Conservation (phyloP, 2,329 filamentous ascomycete genomes). For the Furcasterigmium furcatum region DNA sequence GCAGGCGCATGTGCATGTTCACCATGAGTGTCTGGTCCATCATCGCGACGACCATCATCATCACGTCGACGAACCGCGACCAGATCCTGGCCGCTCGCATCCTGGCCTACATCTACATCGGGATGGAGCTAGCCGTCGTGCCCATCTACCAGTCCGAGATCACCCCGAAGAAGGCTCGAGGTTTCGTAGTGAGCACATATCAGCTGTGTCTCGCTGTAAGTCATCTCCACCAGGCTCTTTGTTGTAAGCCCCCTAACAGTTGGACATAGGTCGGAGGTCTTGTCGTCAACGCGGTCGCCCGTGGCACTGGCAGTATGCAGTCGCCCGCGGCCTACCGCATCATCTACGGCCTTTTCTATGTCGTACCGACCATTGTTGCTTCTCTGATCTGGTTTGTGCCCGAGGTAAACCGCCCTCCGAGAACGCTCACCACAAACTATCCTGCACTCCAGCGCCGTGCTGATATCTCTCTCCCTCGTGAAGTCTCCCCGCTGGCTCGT, state of each 20-base stretch:
- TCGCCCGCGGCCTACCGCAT: slow-evolving; percentile 26
- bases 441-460: no score
- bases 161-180: slow-evolving; percentile 21
- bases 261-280: slow-evolving; percentile 7
- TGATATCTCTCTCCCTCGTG: not conserved
- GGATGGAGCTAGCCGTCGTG: slow-evolving; percentile 33
- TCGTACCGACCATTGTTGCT: slow-evolving; percentile 22
- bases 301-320: slow-evolving; percentile 20
- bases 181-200: slow-evolving; percentile 29
- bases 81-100: slow-evolving; percentile 27
- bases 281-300: slow-evolving; percentile 19
- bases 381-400: slow-evolving; percentile 20
- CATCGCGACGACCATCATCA: slow-evolving; percentile 22
- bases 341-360: slow-evolving; percentile 26
- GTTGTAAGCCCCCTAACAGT: not conserved
- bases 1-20: slow-evolving; percentile 29
- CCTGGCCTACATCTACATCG: slow-evolving; percentile 32
- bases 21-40: slow-evolving; percentile 30
- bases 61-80: slow-evolving; percentile 22
- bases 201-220: slow-evolving; percentile 24
- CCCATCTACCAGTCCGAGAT: slow-evolving; percentile 31
- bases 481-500: slow-evolving; percentile 22
- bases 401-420: slow-evolving; percentile 9
- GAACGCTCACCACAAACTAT: not conserved
- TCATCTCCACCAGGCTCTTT: not conserved